Conservation (phyloP, 805 yeast genomes). For the Kodamaea kaohsiungensis region DNA sequence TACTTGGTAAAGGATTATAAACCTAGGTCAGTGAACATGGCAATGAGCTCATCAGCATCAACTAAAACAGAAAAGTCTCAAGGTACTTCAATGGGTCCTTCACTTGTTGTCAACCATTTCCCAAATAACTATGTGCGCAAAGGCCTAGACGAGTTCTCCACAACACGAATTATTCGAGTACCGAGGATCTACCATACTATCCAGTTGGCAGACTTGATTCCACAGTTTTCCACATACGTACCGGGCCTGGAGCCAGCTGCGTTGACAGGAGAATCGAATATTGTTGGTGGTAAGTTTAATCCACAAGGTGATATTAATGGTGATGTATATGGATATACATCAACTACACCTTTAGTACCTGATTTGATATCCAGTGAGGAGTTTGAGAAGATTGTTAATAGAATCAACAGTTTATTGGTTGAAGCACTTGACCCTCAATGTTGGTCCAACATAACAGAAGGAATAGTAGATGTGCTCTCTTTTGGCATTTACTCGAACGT, state of each 20-base stretch:
- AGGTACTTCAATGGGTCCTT: constrained; percentile 18
- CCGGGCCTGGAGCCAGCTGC: constrained; percentile 74
- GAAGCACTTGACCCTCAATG: constrained; percentile 42
- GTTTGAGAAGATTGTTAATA: constrained; percentile 40
- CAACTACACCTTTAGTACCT: constrained; percentile 48
- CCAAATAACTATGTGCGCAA: constrained; percentile 53
- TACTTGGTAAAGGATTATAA: constrained; percentile 40
- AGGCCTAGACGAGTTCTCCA: constrained; percentile 23
- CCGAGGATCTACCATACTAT: constrained; percentile 50
- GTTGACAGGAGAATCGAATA: constrained; percentile 18
- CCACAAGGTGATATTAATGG: constrained; percentile 42
- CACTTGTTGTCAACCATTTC: constrained; percentile 62
- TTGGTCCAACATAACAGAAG: constrained; percentile 29
- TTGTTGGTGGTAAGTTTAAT: constrained; percentile 22
- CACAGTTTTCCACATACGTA: constrained; percentile 52
- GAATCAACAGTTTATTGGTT: constrained; percentile 44
- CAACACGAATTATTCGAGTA: constrained; percentile 62
- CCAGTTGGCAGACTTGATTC: constrained; percentile 40
- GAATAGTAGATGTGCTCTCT: constrained; percentile 42
- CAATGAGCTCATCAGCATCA: not conserved
- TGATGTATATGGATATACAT: constrained; percentile 52
- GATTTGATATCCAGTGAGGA: constrained; percentile 29
- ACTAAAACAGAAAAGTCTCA: constrained; percentile 2
- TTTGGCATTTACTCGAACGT: constrained; percentile 33
- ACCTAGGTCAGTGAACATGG: constrained; percentile 3